These are phyloP conservation scores for Lotus japonicus DNA, from an alignment of 306 rosid species.

Conservation along the genomic window DNA sequence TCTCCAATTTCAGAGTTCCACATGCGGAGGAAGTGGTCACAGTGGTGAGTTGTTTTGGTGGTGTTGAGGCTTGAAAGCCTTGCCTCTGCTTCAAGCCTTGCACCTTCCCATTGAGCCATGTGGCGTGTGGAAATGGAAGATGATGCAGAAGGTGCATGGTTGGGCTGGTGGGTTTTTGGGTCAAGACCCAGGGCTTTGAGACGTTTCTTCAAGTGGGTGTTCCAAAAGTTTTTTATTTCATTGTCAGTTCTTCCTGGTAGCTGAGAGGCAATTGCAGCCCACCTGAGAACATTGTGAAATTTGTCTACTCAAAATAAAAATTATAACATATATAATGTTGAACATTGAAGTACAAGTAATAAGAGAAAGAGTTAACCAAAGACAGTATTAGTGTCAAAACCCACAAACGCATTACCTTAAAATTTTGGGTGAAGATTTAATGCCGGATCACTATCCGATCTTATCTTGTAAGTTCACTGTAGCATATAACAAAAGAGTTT, in stretches of 20 bases:
- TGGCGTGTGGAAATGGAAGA: conserved; percentile 66
- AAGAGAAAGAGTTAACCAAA: too few species aligned
- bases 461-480: too few species aligned
- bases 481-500: too few species aligned
- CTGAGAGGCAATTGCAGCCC: conserved; percentile 97
- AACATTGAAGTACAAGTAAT: too few species aligned
- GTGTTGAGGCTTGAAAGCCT: conserved; percentile 61
- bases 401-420: too few species aligned
- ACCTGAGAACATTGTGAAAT: conserved; percentile 47
- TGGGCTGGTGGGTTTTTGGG: conserved; percentile 73
- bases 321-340: too few species aligned
- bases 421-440: too few species aligned
- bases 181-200: conserved; percentile 66
- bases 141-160: too few species aligned
- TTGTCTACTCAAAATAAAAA: not conserved
- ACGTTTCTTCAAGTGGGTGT: conserved; percentile 89
- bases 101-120: conserved; percentile 98
- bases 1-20: conserved; percentile 92
- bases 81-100: conserved; percentile 93
- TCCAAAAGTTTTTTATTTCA: conserved; percentile 94
- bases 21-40: conserved; percentile 72
- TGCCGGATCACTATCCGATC: too few species aligned
- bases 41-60: conserved; percentile 14
- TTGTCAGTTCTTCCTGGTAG: conserved; percentile 94
- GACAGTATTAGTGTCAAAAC: too few species aligned